Evolutionary conservation across 1,284 basidiomycete species (phyloP), one percentile per base, ranked within the genome.

Genomic region (Cutaneotrichosporon sp.): DNA sequence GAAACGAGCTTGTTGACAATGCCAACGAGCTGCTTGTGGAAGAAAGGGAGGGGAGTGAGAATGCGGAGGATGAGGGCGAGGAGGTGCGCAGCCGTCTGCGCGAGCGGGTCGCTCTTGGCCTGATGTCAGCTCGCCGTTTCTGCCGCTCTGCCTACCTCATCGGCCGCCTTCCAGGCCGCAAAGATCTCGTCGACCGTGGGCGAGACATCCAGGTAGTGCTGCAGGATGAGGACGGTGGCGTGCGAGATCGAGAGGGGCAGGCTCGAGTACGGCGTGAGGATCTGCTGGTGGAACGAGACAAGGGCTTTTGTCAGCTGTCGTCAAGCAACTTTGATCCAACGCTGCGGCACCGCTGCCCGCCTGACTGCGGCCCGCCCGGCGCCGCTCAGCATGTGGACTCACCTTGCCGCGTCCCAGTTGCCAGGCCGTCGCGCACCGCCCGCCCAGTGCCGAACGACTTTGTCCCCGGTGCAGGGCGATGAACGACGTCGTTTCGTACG

Each of bases 171-270:
- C 80, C 80, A 81, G 4, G 72, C 69, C 45, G 69, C 67, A 58
- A 80, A 79, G 54, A 81, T 68, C 61, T 80, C 80, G 16, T 78
- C 76, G 9, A 70, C 71, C 3, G 69, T 72, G 1, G 80, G 77
- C 6, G 76, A 79, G 16, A 71, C 63, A 47, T 78, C 75, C 25
- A 80, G 70, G 61, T 80, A 81, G 55, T 81, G 76, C 62, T 80
- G 78, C 2, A 78, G 64, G 47, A 80, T 72, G 24, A 76, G 66
- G n/a, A 80, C 74, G 2, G 74, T 72, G 0, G 74, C 69, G 58
- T 81, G 73, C 6, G 70, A 71, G 59, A 80, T 77, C 2, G 75
- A 50, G 2, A 81, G 63, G 0, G 78, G 76, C 4, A 77, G 69
- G 8, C 67, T 34, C 7, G 79, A 79, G 58, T 71, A 59, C 3